Conservation (phyloP, 805 yeast genomes). For the Suhomyces kilbournensis region DNA sequence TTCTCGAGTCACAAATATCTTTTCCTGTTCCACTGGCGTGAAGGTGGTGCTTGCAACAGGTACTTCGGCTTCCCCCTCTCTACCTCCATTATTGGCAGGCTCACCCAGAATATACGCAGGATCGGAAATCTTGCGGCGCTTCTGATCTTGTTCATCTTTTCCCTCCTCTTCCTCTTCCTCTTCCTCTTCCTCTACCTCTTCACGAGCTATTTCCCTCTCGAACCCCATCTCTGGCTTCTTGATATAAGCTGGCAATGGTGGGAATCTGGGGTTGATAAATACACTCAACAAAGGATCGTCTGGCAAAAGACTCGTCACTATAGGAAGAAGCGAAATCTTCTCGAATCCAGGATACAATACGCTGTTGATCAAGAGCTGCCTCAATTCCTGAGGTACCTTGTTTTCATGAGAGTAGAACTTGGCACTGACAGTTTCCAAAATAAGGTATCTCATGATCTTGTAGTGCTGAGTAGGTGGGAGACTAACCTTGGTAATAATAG, state of each 20-base stretch:
- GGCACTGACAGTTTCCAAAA: constrained; percentile 35
- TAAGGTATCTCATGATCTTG: constrained; percentile 43
- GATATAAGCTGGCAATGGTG: constrained; percentile 39
- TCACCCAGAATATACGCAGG: not conserved
- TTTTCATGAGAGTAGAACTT: constrained; percentile 20
- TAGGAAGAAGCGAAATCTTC: constrained; percentile 65
- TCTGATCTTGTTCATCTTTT: not conserved
- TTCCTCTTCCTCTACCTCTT: constrained; percentile 5
- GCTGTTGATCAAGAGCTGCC: constrained; percentile 44
- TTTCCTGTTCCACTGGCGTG: not conserved
- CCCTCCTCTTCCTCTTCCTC: constrained; percentile 7
- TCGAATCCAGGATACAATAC: constrained; percentile 69
- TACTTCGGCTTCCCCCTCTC: not conserved
- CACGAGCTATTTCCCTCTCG: not conserved
- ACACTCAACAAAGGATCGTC: constrained; percentile 54
- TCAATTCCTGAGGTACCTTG: constrained; percentile 31
- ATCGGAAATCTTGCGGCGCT: not conserved
- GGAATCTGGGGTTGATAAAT: constrained; percentile 74
- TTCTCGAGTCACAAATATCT: not conserved
- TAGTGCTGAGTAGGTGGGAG: constrained; percentile 64
- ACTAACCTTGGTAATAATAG: constrained; percentile 45
- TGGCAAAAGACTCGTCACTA: constrained; percentile 53
- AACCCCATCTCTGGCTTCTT: constrained; percentile 10
- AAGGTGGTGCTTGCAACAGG: not conserved
- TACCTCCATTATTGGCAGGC: not conserved